Evolutionary conservation across 768 basidiomycete genomes (phyloP), one percentile per base, ranked within the genome.

Genomic region (Tricholoma flavovirens): DNA sequence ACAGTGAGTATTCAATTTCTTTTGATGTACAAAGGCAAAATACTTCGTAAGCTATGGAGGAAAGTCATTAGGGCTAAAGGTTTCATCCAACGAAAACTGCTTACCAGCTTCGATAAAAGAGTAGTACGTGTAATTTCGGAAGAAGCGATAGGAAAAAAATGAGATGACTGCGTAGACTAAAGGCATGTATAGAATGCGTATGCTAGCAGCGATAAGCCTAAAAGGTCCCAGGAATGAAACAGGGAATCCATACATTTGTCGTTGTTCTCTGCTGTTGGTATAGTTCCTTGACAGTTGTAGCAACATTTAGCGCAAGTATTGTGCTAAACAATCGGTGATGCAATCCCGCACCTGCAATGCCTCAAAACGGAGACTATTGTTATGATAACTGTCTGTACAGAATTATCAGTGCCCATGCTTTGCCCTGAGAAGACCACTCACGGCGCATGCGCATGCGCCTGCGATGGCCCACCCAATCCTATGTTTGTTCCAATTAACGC

Each of bases 151-250:
- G 24, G 88, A 89, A 62, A 90, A 81, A 74, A 94, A 95, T 1
- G 90, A 90, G 49, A 94, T 82, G 59, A 93, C 72, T 24, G 86
- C 86, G 67, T 88, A 93, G 42, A 93, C 77, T 1, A 84, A 81
- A 2, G 91, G 90, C 90, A 93, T 89, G 62, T 90, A 90, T 59
- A 93, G 65, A 46, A 93, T 83, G 56, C 90, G 83, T n/a, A 91
- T 62, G 56, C 87, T 90, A 12, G 38, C 11, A 36, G 38, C n/a
- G 7, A 29, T 56, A 21, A 60, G 33, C 50, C 33, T 42, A 11
- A 45, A 51, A 38, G 17, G 9, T 2, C 30, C 49, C 36, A 32
- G 45, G 21, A 22, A 49, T 40, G 42, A 48, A 50, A 12, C 58
- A 66, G 7, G 21, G 2, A 71, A 19, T 29, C 30, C 80, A 63